Conservation (phyloP, 176 grass and related monocot genomes). For the Triticum timopheevii region DNA sequence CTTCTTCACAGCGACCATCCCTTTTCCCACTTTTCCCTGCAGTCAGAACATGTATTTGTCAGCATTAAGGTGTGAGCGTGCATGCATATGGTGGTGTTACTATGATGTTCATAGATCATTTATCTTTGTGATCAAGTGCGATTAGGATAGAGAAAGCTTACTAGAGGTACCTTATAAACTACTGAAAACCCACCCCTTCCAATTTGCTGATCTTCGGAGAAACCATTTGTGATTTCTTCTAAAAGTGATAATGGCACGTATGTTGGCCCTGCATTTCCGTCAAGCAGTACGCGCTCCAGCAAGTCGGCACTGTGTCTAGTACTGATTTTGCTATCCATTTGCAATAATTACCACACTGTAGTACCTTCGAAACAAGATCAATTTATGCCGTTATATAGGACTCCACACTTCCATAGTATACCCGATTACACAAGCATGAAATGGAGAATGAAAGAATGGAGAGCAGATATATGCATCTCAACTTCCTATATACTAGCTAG, state of each 20-base stretch:
- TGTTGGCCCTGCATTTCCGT: neutral
- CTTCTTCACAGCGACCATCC: neutral
- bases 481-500: too few species aligned
- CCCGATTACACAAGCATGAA: too few species aligned
- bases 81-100: neutral
- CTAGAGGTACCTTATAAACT: neutral
- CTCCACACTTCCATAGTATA: too few species aligned
- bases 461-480: too few species aligned
- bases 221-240: neutral
- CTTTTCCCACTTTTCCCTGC: neutral
- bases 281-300: neutral
- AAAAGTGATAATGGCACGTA: neutral
- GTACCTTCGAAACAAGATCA: neutral
- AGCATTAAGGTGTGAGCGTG: too few species aligned
- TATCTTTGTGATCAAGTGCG: too few species aligned
- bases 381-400: too few species aligned
- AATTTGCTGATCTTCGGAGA: neutral
- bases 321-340: neutral
- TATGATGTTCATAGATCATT: neutral
- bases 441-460: too few species aligned
- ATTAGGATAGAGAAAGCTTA: neutral
- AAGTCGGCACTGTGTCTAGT: too few species aligned
- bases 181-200: neutral
- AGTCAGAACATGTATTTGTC: neutral
- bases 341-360: neutral